Evolutionary conservation across 352 stramenopile genomes (phyloP).

Genomic region (Globisporangium recalcitrans): DNA sequence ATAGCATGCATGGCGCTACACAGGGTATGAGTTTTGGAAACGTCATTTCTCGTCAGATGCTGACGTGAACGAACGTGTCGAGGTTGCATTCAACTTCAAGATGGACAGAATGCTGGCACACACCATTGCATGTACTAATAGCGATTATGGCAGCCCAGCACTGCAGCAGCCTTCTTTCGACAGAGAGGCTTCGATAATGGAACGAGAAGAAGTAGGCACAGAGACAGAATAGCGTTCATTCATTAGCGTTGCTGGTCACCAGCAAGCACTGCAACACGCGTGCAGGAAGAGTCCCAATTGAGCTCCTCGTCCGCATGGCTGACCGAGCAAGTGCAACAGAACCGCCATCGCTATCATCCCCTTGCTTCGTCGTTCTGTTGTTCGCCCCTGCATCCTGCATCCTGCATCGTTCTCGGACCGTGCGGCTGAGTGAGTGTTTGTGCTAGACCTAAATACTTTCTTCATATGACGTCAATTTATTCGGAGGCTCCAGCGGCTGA

Average conservation of each 20-base stretch:
- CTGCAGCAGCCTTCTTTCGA: too few relatives aligned
- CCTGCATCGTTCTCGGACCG: neutral
- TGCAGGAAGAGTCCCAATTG: too few relatives aligned
- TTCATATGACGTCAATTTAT: slow-evolving; percentile 75
- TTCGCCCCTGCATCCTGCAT: neutral
- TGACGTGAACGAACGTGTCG: slow-evolving; percentile 16
- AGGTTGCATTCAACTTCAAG: slow-evolving; percentile 16
- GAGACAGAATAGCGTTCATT: neutral
- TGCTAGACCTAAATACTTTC: slow-evolving; percentile 77
- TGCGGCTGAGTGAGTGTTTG: neutral
- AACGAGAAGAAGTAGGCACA: neutral
- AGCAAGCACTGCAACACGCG: neutral
- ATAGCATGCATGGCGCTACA: neutral
- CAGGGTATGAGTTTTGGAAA: neutral
- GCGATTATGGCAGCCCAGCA: neutral
- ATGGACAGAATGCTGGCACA: neutral
- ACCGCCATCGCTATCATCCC: neutral
- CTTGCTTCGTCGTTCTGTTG: neutral
- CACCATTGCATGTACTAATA: neutral
- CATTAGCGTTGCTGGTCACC: neutral
- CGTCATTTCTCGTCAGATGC: slow-evolving; percentile 19
- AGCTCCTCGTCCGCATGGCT: too few relatives aligned
- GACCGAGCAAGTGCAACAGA: neutral
- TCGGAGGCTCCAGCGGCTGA: slow-evolving; percentile 40
- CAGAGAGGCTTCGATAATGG: neutral